Conservation (phyloP, 75 land plant genomes). For the Larix kaempferi region DNA sequence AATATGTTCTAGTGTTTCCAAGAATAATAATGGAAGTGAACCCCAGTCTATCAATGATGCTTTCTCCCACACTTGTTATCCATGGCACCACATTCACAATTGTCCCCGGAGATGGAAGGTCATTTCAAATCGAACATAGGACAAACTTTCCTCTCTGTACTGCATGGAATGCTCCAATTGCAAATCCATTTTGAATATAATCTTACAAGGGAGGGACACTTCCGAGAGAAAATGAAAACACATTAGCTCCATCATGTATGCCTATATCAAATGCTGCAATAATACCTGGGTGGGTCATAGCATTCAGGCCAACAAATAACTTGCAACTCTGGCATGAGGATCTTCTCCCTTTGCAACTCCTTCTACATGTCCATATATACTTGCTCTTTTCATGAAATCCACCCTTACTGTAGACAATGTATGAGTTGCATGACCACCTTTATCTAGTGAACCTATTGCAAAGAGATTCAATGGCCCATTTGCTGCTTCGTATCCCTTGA, state of each 20-base stretch:
- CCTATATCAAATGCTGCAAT: slow-evolving; percentile 54
- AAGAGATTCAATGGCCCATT: background rate
- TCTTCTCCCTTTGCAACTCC: slow-evolving; percentile 72
- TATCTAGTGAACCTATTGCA: slow-evolving; percentile 23
- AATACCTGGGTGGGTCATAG: slow-evolving; percentile 46
- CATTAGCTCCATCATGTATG: slow-evolving; percentile 39
- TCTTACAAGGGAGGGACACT: background rate
- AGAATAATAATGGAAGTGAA: slow-evolving; percentile 16
- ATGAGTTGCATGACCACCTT: slow-evolving; percentile 60
- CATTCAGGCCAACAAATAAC: slow-evolving; percentile 66
- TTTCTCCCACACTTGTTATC: slow-evolving; percentile 16
- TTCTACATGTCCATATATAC: slow-evolving; percentile 32
- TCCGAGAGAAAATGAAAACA: slow-evolving; percentile 40
- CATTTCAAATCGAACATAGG: slow-evolving; percentile 22
- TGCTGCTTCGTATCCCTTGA: slow-evolving; percentile 27
- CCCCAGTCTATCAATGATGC: slow-evolving; percentile 9
- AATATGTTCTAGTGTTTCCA: slow-evolving; percentile 18
- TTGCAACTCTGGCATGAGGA: slow-evolving; percentile 58
- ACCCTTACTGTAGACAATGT: slow-evolving; percentile 71
- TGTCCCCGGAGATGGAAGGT: slow-evolving; percentile 7
- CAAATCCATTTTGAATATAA: slow-evolving; percentile 10
- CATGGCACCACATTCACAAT: slow-evolving; percentile 15
- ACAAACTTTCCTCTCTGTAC: slow-evolving; percentile 10
- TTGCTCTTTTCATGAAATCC: slow-evolving; percentile 38
- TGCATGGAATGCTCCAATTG: slow-evolving; percentile 26